Conservation (phyloP, 257 asterid species). For the Thymus quinquecostatus region DNA sequence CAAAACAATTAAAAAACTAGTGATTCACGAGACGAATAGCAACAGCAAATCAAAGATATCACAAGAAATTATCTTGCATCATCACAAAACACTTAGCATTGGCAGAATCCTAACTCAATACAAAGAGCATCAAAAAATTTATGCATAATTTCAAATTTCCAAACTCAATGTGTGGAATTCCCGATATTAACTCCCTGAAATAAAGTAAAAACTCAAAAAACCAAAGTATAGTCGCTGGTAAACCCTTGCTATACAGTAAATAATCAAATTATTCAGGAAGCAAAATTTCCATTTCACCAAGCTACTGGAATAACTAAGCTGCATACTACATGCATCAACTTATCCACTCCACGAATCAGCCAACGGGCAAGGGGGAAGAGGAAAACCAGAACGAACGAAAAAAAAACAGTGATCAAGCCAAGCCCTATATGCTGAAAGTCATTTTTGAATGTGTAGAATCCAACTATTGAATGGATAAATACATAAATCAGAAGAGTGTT, state of each 20-base stretch:
- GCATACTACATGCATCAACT: not conserved
- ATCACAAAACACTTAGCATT: not conserved
- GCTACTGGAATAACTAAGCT: not conserved
- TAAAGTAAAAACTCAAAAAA: not conserved
- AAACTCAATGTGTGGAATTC: not conserved
- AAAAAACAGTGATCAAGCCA: too few relatives aligned
- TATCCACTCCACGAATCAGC: slow-evolving; percentile 9
- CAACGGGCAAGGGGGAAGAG: not conserved
- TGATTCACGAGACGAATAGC: not conserved
- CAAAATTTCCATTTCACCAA: slow-evolving; percentile 4
- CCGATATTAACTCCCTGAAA: not conserved
- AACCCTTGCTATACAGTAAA: not conserved
- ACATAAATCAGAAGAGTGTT: too few relatives aligned
- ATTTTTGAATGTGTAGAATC: too few relatives aligned
- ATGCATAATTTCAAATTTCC: slow-evolving; percentile 16
- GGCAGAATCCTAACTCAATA: not conserved
- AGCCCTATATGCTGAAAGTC: too few relatives aligned
- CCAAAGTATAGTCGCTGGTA: not conserved
- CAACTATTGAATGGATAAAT: too few relatives aligned
- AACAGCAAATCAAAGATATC: not conserved
- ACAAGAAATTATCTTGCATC: not conserved
- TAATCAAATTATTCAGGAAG: not conserved
- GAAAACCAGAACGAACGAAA: too few relatives aligned
- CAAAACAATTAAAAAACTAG: not conserved
- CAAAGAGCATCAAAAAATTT: slow-evolving; percentile 9